Conservation (phyloP, 805 yeast species). For the Saccharomyces kudriavzevii region DNA sequence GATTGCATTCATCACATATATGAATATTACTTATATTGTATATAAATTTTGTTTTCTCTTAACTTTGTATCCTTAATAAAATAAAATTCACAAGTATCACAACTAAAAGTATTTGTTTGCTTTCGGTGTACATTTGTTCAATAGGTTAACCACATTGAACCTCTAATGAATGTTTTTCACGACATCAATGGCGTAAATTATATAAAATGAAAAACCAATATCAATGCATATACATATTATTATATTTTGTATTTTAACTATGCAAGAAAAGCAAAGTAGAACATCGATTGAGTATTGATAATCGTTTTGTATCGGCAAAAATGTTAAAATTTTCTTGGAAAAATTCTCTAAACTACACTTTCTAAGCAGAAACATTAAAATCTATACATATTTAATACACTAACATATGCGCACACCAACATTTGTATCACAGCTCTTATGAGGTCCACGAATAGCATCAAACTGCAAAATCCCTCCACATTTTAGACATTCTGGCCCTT, state of each 20-base stretch:
- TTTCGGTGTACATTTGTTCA: background rate
- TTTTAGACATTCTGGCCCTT: constrained; percentile 14
- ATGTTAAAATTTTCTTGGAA: too few species aligned
- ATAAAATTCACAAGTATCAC: background rate
- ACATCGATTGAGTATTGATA: too few species aligned
- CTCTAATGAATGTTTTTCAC: background rate
- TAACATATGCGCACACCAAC: background rate
- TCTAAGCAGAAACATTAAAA: background rate
- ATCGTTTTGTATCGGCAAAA: too few species aligned
- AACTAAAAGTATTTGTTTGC: background rate
- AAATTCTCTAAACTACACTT: too few species aligned
- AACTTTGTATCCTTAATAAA: background rate
- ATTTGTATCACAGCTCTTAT: constrained; percentile 2
- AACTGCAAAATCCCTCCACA: constrained; percentile 12
- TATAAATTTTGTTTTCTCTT: background rate
- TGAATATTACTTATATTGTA: background rate
- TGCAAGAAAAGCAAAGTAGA: too few species aligned
- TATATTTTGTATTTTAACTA: too few species aligned
- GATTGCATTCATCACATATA: constrained; percentile 9
- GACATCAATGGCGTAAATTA: too few species aligned
- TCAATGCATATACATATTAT: too few species aligned
- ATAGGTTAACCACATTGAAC: background rate
- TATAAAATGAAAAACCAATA: too few species aligned
- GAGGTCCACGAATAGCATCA: constrained; percentile 15
- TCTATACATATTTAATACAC: background rate